phyloP scores from a whole-genome alignment of 2,329 filamentous ascomycete genomes.

The Aspergillus sojae region DNA sequence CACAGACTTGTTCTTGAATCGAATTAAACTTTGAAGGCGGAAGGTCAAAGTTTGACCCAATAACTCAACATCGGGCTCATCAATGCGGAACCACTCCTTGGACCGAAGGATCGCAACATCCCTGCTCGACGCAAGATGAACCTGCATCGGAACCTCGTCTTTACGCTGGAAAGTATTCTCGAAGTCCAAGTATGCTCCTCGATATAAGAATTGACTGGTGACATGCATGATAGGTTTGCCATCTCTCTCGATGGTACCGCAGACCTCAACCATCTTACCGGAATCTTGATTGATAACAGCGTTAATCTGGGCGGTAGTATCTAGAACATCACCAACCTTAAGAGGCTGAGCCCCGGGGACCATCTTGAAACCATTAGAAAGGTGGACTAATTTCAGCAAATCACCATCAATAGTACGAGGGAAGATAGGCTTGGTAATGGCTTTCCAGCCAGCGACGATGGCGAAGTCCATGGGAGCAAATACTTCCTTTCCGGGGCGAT shows the following conservation, averaged over 20 bases:
- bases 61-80: constrained; percentile 82
- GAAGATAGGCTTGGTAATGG: constrained; percentile 99
- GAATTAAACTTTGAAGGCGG: constrained; percentile 87
- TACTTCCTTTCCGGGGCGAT: constrained; percentile 89
- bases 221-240: constrained; percentile 94
- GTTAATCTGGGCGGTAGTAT: constrained; percentile 94
- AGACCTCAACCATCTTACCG: constrained; percentile 99
- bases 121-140: constrained; percentile 83
- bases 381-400: constrained; percentile 89
- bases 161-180: constrained; percentile 99
- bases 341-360: constrained; percentile 90
- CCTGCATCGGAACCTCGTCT: constrained; percentile 90
- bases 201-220: constrained; percentile 96
- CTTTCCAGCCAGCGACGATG: constrained; percentile 98
- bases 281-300: constrained; percentile 97
- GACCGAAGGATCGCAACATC: constrained; percentile 92
- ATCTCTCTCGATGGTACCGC: constrained; percentile 86
- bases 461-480: constrained; percentile 98
- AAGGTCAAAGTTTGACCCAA: constrained; percentile 93
- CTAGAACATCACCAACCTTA: constrained; percentile 91
- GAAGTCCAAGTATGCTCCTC: constrained; percentile 87
- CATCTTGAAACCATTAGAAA: constrained; percentile 99
- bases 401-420: constrained; percentile 95
- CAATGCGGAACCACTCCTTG: constrained; percentile 95
- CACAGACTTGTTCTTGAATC: constrained; percentile 91